Base-by-base conservation (phyloP, 345 rosid species). In the Arabis alpina region DNA sequence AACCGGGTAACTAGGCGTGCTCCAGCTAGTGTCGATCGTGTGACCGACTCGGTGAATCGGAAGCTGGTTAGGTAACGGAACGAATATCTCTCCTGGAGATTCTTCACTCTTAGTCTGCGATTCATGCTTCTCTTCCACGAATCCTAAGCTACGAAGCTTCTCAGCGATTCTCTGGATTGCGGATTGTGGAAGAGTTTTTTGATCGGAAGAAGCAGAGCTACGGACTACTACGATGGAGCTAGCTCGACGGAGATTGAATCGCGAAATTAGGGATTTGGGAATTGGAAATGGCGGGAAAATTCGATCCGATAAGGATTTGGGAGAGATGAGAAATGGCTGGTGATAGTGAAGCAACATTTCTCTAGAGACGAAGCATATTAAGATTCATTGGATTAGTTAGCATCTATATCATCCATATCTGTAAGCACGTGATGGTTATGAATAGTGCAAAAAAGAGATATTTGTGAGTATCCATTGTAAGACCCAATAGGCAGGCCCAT, bases 21-120 rank as follows among this genome's bases (percentile, higher is more conserved):
- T 87, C 98, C 98, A 93, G 90, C 94, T 93, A 30, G 89, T 64
- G 75, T 93, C 98, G 15, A 93, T 71, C n/a, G 94, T 91, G 73
- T 93, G 94, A 2, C 98, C 98, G 61, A 93, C 92, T 42, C 97
- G 84, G 74, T 78, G 53, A 74, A 82, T 84, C 32, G 97, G 86
- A 44, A 93, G 69, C 61, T 78, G 84, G 10, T 66, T 27, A 2
- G 96, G 96, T 53, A 89, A 52, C 41, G 96, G 94, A 57, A 91
- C 76, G 74, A 93, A 93, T 52, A 91, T 91, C 78, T 93, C 92
- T 25, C 97, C 98, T 3, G 88, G 81, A 0, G 82, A 55, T 8
- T 40, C 30, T 5, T 78, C 2, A 4, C 57, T 34, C 27, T 0
- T 40, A 15, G 43, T 13, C 5, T 19, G 41, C 12, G 67, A 56